Conservation (phyloP, 768 basidiomycete species). For the Mycena belliarum region DNA sequence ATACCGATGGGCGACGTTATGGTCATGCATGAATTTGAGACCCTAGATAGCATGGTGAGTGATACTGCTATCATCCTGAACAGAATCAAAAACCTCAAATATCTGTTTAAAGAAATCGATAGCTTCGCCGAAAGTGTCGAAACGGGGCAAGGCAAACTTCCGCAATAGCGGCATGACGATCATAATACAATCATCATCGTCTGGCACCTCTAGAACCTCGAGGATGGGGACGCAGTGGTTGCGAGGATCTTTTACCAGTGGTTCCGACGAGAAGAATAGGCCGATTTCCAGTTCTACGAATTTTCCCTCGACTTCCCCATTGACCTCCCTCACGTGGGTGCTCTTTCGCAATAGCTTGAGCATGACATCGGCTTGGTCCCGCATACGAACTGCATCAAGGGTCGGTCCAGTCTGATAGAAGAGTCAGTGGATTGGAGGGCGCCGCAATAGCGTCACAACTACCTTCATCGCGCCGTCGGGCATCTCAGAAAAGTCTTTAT, state of each 20-base stretch:
- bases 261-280: not conserved
- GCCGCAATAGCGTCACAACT: too few relatives aligned
- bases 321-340: not conserved
- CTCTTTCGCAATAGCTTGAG: not conserved
- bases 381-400: not conserved
- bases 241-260: not conserved
- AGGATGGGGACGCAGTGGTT: not conserved
- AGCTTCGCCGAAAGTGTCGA: constrained; percentile 36
- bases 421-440: too few relatives aligned
- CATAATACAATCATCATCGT: constrained; percentile 1
- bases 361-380: not conserved
- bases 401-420: not conserved
- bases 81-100: constrained; percentile 26
- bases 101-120: constrained; percentile 34
- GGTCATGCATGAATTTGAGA: constrained; percentile 29
- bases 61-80: too few relatives aligned
- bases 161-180: constrained; percentile 34
- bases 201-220: not conserved
- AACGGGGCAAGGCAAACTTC: constrained; percentile 25
- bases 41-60: constrained; percentile 13
- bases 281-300: not conserved
- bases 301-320: not conserved
- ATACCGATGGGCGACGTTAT: constrained; percentile 30
- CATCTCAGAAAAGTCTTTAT: not conserved
- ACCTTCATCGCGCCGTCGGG: too few relatives aligned